These are phyloP conservation scores for Strigomonas galati DNA, from an alignment of 208 protist genomes.

Conservation along the genomic window DNA sequence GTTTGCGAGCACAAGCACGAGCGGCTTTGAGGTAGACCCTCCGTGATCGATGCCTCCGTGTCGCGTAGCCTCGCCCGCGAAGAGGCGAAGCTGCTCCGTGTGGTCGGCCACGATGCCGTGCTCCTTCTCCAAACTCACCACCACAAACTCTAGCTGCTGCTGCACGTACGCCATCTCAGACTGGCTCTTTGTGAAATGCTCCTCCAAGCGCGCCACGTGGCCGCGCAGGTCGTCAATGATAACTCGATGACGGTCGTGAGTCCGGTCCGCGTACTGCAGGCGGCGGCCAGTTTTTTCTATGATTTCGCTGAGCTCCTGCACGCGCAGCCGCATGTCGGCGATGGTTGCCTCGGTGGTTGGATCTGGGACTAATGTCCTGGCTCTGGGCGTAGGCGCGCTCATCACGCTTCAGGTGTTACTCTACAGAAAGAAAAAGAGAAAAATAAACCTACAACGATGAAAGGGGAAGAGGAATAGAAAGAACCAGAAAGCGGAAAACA, in stretches of 20 bases:
- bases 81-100: conserved; percentile 82
- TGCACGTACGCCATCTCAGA: conserved; percentile 74
- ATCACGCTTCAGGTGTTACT: no score
- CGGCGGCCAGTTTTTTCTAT: neutral
- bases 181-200: conserved; percentile 59
- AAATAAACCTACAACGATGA: conserved; percentile 6
- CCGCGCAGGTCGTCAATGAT: conserved; percentile 44
- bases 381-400: no score
- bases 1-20: conserved; percentile 60
- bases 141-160: conserved; percentile 82
- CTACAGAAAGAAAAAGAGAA: neutral
- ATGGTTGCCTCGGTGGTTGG: neutral
- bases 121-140: conserved; percentile 66
- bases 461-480: neutral
- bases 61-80: conserved; percentile 65
- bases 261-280: conserved; percentile 18
- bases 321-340: neutral
- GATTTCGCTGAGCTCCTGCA: neutral
- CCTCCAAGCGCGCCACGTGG: conserved; percentile 51
- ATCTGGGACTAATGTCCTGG: no score
- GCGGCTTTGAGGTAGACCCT: conserved; percentile 13
- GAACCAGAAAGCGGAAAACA: neutral
- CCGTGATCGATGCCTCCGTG: conserved; percentile 16
- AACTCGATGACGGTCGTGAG: conserved; percentile 37
- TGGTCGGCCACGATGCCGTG: conserved; percentile 80